Percentiles rank a stretch among this genome's conserved stretches.
Conservation (phyloP, 2,329 filamentous ascomycete genomes). For the Monilinia vaccinii-corymbosi region DNA sequence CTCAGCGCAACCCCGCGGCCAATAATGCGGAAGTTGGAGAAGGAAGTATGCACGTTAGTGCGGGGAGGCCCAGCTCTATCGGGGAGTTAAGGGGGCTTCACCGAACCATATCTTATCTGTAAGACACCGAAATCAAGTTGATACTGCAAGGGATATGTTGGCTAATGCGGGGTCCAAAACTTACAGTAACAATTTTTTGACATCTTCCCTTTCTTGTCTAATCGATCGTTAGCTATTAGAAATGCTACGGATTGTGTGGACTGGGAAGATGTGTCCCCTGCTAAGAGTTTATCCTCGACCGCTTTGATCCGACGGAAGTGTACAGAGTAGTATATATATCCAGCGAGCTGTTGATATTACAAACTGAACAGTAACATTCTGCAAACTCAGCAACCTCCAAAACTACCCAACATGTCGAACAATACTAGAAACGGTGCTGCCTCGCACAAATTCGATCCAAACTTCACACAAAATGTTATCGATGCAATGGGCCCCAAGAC, state of each 20-base stretch:
- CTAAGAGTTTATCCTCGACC: background rate
- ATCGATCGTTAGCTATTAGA: background rate
- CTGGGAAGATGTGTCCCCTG: background rate
- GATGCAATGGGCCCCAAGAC: slow-evolving; percentile 52
- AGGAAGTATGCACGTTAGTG: background rate
- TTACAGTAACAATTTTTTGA: background rate
- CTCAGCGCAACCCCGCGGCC: too few species aligned
- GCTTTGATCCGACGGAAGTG: background rate
- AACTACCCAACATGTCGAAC: background rate
- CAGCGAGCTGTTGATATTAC: background rate
- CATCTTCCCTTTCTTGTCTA: background rate
- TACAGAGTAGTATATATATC: background rate
- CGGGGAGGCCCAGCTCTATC: background rate
- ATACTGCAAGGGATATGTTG: background rate
- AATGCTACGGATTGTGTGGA: background rate
- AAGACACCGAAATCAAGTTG: background rate
- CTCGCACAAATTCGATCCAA: slow-evolving; percentile 32
- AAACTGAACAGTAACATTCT: background rate
- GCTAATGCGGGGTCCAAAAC: background rate
- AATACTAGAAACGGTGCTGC: background rate
- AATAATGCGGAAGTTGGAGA: too few species aligned
- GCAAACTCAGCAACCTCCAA: background rate
- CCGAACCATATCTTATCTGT: background rate
- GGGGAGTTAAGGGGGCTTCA: background rate
- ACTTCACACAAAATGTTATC: slow-evolving; percentile 54